Evolutionary conservation across 495 filamentous ascomycete species (phyloP).

Genomic region (Sabuloglossum arenarium): DNA sequence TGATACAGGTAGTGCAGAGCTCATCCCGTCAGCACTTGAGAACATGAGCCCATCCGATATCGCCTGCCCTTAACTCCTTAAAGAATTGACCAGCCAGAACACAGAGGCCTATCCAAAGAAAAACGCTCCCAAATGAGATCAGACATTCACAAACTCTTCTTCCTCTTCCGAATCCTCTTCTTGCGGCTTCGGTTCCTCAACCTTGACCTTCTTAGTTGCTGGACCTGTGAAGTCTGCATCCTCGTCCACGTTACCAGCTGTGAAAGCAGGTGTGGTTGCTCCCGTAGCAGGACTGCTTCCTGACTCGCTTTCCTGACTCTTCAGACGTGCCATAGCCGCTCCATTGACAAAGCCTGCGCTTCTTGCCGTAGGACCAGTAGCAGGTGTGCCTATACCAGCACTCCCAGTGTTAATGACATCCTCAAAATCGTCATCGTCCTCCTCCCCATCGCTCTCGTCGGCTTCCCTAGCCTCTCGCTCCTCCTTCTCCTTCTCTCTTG

Average conservation of each 20-base stretch:
- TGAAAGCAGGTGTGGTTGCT: slow-evolving; percentile 6
- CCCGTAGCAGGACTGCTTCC: slow-evolving; percentile 17
- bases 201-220: slow-evolving; percentile 17
- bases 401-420: slow-evolving; percentile 15
- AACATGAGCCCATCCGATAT: not conserved
- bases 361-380: slow-evolving; percentile 3
- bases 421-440: slow-evolving; percentile 26
- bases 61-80: too few species aligned
- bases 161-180: slow-evolving; percentile 27
- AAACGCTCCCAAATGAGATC: too few species aligned
- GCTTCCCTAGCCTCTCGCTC: slow-evolving; percentile 28
- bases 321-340: slow-evolving; percentile 14
- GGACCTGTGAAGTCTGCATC: not conserved
- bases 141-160: slow-evolving; percentile 44
- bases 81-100: too few species aligned
- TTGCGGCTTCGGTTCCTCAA: slow-evolving; percentile 23
- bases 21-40: not conserved
- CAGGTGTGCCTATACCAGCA: slow-evolving; percentile 13
- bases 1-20: too few species aligned
- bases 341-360: slow-evolving; percentile 18
- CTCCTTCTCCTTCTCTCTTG: slow-evolving; percentile 25
- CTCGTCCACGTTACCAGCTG: not conserved
- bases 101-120: too few species aligned
- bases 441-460: slow-evolving; percentile 17
- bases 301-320: slow-evolving; percentile 12